Conservation (phyloP, 1,284 basidiomycete genomes). For the Neonothopanus nambi region DNA sequence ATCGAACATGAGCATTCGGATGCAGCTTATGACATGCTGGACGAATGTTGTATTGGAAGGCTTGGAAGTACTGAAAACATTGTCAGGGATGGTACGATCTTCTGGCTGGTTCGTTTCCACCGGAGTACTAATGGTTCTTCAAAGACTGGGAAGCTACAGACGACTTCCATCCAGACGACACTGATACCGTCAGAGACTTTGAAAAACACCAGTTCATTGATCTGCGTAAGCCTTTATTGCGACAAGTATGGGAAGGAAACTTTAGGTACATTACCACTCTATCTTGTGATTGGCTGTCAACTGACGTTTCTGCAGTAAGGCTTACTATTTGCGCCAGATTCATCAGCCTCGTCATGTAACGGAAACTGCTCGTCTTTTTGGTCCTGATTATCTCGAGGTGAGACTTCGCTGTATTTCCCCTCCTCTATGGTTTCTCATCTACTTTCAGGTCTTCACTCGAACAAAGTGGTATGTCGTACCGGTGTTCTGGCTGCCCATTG, state of each 20-base stretch:
- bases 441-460: constrained; percentile 70
- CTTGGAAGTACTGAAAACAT: constrained; percentile 76
- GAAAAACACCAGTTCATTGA: constrained; percentile 93
- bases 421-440: neutral
- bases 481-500: constrained; percentile 89
- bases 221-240: constrained; percentile 81
- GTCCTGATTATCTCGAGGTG: constrained; percentile 81
- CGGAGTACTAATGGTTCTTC: neutral
- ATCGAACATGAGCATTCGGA: constrained; percentile 93
- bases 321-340: constrained; percentile 95
- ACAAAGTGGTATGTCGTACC: constrained; percentile 97
- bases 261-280: constrained; percentile 59
- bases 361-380: constrained; percentile 88
- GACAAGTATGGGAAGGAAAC: constrained; percentile 82
- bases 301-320: constrained; percentile 59
- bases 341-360: constrained; percentile 93
- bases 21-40: constrained; percentile 89
- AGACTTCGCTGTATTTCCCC: constrained; percentile 11
- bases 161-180: constrained; percentile 88
- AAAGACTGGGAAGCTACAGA: constrained; percentile 86
- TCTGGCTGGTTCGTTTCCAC: neutral
- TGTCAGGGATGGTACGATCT: constrained; percentile 68
- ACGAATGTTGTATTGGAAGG: constrained; percentile 83
- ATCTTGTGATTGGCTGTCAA: neutral
- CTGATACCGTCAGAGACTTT: constrained; percentile 77